Base-by-base conservation (phyloP, 2,329 filamentous ascomycete species). In the Onygena corvina region DNA sequence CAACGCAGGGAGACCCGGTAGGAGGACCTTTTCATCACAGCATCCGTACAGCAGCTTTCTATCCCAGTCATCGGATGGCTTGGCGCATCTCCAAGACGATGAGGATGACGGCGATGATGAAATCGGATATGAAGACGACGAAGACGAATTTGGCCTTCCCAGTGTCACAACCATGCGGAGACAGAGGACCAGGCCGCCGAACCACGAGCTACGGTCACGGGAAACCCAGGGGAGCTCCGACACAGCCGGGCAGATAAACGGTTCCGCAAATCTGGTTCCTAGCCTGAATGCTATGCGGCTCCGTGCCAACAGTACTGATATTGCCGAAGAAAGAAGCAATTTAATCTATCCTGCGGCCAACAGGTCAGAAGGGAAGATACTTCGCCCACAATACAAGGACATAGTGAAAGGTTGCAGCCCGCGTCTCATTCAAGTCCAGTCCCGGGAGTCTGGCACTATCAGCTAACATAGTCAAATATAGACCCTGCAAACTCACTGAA, bases 381-480 rank as follows among this genome's bases (percentile, higher is more conserved):
- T 98, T 18, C 80, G 92, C 54, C 92, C 92, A 47, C 92, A 98
- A 66, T 98, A 96, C 67, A 95, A 98, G 67, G 92, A 98, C 54
- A 93, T 98, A 40, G 70, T 98, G 16, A 79, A 76, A 72, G 81
- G 80, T 83, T 58, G 21, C 27, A 8, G 3, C 7, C 33, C 36
- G 8, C 8, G 23, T 50, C 50, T 44, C 31, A 42, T 11, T 46
- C 20, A 38, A 34, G n/a, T 29, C 18, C 42, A 44, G 4, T 12
- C 18, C 35, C 40, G 5, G 29, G 31, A 20, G 12, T 9, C 8
- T 45, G 14, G 16, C 18, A 21, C 16, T 23, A 20, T 23, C 18
- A 7, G 14, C 27, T 46, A 52, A 52, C 34, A 42, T 49, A 57
- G 6, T 20, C 3, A 42, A 35, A 14, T n/a, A 25, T 25, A 67